phyloP scores from a whole-genome alignment of 352 stramenopile genomes.

The Phytopythium vexans region DNA sequence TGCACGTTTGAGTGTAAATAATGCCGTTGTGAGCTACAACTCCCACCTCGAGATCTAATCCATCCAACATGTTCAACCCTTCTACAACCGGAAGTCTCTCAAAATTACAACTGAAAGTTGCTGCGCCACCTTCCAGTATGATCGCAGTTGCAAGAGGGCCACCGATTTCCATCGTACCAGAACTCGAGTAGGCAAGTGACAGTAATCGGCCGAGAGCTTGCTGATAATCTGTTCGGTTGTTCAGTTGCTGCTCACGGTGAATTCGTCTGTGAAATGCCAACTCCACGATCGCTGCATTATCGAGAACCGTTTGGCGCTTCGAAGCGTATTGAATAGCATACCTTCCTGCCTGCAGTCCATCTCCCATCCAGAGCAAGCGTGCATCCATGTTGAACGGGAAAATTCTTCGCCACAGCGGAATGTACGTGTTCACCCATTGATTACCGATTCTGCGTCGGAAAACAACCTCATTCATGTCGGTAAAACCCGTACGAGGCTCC shows the following conservation, averaged over 20 bases:
- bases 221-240: constrained; percentile 3
- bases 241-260: constrained; percentile 1
- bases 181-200: constrained; percentile 13
- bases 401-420: constrained; percentile 12
- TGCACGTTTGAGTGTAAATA: constrained; percentile 13
- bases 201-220: constrained; percentile 15
- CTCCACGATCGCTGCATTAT: constrained; percentile 18
- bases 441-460: constrained; percentile 18
- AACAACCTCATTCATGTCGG: constrained; percentile 9
- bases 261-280: constrained; percentile 13
- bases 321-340: constrained; percentile 18
- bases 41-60: constrained; percentile 9
- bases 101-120: constrained; percentile 16
- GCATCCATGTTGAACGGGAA: constrained; percentile 26
- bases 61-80: constrained; percentile 11
- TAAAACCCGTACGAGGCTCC: constrained; percentile 3
- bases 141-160: constrained; percentile 18
- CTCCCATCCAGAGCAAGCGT: constrained; percentile 12
- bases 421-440: constrained; percentile 22
- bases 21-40: constrained; percentile 5
- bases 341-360: constrained; percentile 6
- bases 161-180: constrained; percentile 19
- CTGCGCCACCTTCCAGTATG: constrained; percentile 9
- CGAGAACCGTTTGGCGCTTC: constrained; percentile 14
- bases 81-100: constrained; percentile 14